phyloP scores from a whole-genome alignment of 2,329 filamentous ascomycete genomes.

The Purpureocillium lavendulum region DNA sequence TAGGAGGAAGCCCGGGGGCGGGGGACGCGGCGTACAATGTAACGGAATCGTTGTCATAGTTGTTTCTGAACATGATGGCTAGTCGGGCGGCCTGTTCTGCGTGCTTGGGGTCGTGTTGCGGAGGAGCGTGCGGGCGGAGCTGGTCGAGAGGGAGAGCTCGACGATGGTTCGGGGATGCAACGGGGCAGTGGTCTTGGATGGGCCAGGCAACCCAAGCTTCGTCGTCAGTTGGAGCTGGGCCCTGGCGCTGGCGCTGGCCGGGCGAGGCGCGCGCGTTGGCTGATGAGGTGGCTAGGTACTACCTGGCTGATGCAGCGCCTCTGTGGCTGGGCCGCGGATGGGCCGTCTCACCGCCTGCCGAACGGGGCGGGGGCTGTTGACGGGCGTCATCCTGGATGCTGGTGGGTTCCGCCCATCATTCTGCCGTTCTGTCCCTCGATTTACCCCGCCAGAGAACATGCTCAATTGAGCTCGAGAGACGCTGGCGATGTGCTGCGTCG shows the following conservation, averaged over 20 bases:
- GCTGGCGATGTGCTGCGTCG: too few species aligned
- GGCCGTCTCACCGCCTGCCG: conserved; percentile 15
- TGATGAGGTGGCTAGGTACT: background rate
- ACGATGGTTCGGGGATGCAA: conserved; percentile 1
- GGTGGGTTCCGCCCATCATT: background rate
- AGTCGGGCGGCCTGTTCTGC: background rate
- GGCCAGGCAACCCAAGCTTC: conserved; percentile 29
- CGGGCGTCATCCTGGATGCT: too few species aligned
- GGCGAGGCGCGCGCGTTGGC: conserved; percentile 1
- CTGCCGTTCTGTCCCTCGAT: too few species aligned
- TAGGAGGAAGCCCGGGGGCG: background rate
- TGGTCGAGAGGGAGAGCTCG: conserved; percentile 5
- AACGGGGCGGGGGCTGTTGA: background rate
- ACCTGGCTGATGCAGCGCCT: background rate
- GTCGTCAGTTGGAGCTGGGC: conserved; percentile 17
- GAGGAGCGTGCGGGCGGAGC: background rate
- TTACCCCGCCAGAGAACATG: too few species aligned
- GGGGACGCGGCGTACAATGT: conserved; percentile 68
- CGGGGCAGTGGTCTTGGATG: conserved; percentile 6
- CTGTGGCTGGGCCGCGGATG: background rate
- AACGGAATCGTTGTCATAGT: conserved; percentile 99
- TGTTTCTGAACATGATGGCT: conserved; percentile 92
- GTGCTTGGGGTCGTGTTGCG: conserved; percentile 4
- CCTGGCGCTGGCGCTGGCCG: conserved; percentile 5
- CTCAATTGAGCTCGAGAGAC: too few species aligned